Base-by-base conservation (phyloP, 371 early-diverging fungal genomes). In the Circinella umbellata region DNA sequence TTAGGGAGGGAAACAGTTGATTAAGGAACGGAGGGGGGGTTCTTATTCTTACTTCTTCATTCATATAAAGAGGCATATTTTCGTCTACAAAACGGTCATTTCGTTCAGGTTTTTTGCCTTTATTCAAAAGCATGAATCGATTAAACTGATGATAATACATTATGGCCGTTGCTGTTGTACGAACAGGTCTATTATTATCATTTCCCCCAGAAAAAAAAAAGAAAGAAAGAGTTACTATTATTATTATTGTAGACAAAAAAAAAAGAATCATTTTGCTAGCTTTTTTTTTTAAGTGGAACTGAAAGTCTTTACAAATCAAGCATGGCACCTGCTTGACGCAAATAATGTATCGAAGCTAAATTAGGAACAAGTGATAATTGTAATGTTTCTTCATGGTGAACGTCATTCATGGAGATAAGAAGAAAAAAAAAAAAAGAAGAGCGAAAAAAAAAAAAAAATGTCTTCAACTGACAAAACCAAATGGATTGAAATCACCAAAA, bases 161-260 rank as follows among this genome's bases (percentile, higher is more conserved):
- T 17, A 85, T 66, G 18, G 81, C 80, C 10, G 83, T 85, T n/a
- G 79, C 81, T 48, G 81, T 80, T 18, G 85, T 82, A 64, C 82
- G 76, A 13, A 79, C 79, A 42, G 85, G 85, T 37, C 85, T 85
- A 61, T 20, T 42, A 11, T 42, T 42, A 42, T 42, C 11, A 42
- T 42, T 39, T 51, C 3, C 5, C 18, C 35, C 49, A 65, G n/a
- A 18, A 36, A 67, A 63, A 66, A 35, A 51, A 10, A 39, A 20
- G 57, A 27, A 27, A 27, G 2, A 27, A 27, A 57, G 14, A 10
- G 34, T 17, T 17, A 15, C 47, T 11, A 47, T 47, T 47, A 11
- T 47, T 47, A 9, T 11, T 47, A 47, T 11, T 47, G 47, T 11
- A 47, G 47, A 15, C n/a, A n/a, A 47, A 15, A 47, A 47, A 47